Percentiles rank a stretch among this genome's conserved stretches.
Evolutionary conservation across 108 stramenopile species (phyloP).

Genomic region (Nannochloropsis salina): DNA sequence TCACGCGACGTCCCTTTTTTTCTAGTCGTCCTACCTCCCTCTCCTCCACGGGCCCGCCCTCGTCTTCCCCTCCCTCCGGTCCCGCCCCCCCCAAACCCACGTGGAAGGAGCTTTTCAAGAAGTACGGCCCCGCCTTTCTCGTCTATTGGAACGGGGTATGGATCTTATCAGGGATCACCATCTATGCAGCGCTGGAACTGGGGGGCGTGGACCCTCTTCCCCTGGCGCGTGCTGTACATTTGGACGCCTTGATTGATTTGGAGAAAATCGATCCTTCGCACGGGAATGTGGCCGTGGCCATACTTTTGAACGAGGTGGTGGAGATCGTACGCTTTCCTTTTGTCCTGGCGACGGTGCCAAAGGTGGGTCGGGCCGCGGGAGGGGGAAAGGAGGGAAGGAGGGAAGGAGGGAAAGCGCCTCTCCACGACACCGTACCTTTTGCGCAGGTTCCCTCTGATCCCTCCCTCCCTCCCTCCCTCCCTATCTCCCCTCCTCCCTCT

Average conservation of each 20-base stretch:
- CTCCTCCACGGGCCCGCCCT: neutral
- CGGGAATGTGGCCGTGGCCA: neutral
- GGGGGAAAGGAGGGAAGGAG: no score
- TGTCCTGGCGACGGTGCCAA: conserved; percentile 5
- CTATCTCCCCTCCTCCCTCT: neutral
- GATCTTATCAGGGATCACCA: neutral
- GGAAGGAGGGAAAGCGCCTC: no score
- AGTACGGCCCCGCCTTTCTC: neutral
- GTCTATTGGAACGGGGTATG: conserved; percentile 9
- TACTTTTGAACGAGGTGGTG: neutral
- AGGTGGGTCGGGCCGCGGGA: neutral
- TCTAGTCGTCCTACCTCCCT: neutral
- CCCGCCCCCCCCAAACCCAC: neutral
- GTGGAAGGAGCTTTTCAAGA: neutral
- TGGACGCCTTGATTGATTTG: neutral
- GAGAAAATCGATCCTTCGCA: neutral
- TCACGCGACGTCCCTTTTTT: neutral
- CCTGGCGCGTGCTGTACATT: neutral
- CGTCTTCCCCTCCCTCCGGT: conserved; percentile 2
- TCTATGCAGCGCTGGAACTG: neutral
- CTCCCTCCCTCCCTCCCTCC: no score
- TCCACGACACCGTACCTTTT: no score
- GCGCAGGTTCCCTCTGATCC: no score
- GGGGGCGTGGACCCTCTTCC: neutral
- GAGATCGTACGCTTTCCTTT: neutral